These are phyloP conservation scores for Baorangia bicolor DNA, from an alignment of 768 basidiomycete genomes.

Conservation along the genomic window DNA sequence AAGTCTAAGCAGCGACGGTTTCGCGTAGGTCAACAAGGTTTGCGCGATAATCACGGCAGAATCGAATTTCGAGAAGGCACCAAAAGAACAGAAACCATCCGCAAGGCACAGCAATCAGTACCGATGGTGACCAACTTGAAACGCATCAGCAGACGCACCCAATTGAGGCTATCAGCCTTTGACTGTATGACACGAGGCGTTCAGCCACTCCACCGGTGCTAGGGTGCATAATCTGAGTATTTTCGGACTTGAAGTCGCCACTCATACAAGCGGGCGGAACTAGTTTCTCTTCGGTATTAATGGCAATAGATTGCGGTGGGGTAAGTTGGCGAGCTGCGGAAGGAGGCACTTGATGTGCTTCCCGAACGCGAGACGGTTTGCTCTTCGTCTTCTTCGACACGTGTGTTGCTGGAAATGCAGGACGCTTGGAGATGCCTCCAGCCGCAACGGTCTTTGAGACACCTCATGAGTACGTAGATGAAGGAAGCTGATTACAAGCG, in stretches of 20 bases:
- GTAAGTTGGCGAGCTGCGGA: constrained; percentile 9
- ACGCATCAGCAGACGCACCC: constrained; percentile 40
- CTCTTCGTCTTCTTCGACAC: constrained; percentile 20
- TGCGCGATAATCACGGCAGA: constrained; percentile 26
- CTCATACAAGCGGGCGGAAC: constrained; percentile 21
- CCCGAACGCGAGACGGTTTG: constrained; percentile 11
- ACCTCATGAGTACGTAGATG: constrained; percentile 18
- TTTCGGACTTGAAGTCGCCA: constrained; percentile 28
- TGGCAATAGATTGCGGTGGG: constrained; percentile 14
- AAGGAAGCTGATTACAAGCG: background rate
- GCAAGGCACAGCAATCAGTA: constrained; percentile 30
- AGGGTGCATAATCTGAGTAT: constrained; percentile 8
- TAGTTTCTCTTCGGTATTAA: constrained; percentile 11
- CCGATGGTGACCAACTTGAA: constrained; percentile 17
- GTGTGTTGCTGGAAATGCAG: constrained; percentile 13
- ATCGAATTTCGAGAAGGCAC: constrained; percentile 19
- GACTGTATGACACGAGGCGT: constrained; percentile 49
- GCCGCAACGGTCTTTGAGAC: constrained; percentile 17
- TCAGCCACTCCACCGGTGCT: constrained; percentile 41
- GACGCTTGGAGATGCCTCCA: constrained; percentile 20
- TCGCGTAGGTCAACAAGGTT: constrained; percentile 22
- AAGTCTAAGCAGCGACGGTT: constrained; percentile 26
- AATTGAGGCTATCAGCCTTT: constrained; percentile 44
- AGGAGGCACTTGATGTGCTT: constrained; percentile 8
- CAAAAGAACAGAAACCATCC: constrained; percentile 12